A percentile compares a stretch with the other conserved stretches of the same genome.
Conservation (phyloP, 2,329 filamentous ascomycete species). For the Beauveria scarabaeidicola region DNA sequence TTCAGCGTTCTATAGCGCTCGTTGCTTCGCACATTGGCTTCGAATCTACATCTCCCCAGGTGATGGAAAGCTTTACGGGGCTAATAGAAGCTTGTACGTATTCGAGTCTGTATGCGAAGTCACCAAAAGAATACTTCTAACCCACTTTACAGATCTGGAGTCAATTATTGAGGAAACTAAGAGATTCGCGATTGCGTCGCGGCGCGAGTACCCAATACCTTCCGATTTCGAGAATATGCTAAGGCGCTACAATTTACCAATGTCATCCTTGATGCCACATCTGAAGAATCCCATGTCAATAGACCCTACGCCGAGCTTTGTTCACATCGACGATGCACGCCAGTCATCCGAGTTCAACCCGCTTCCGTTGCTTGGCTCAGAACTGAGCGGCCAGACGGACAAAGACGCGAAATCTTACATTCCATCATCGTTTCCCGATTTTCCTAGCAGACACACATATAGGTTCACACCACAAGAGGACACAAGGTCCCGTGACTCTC, state of each 20-base stretch:
- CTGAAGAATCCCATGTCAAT: slow-evolving; percentile 40
- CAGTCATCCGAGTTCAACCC: slow-evolving; percentile 26
- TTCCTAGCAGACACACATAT: slow-evolving; percentile 58
- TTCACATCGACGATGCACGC: slow-evolving; percentile 28
- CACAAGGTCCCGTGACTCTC: slow-evolving; percentile 38
- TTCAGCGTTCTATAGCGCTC: slow-evolving; percentile 48
- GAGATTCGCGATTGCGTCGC: slow-evolving; percentile 36
- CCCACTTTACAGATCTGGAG: slow-evolving; percentile 35
- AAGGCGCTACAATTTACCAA: slow-evolving; percentile 41
- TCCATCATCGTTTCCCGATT: slow-evolving; percentile 49
- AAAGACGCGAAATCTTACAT: slow-evolving; percentile 49
- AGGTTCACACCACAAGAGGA: slow-evolving; percentile 48
- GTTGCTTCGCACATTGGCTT: slow-evolving; percentile 52
- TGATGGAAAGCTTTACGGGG: slow-evolving; percentile 49
- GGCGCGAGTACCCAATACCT: slow-evolving; percentile 45
- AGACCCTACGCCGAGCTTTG: slow-evolving; percentile 26
- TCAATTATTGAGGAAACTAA: slow-evolving; percentile 42
- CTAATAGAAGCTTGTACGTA: slow-evolving; percentile 50
- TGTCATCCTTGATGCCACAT: slow-evolving; percentile 46
- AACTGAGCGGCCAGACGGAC: slow-evolving; percentile 50
- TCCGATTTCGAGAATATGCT: slow-evolving; percentile 49
- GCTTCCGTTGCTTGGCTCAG: slow-evolving; percentile 40
- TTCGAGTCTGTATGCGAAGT: not conserved
- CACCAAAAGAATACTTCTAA: not conserved
- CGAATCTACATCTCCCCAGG: slow-evolving; percentile 42